A percentile compares a stretch with the other conserved stretches of the same genome.
These are phyloP conservation scores for Huntiella savannae DNA, from an alignment of 2,329 filamentous ascomycete genomes.

Conservation along the genomic window DNA sequence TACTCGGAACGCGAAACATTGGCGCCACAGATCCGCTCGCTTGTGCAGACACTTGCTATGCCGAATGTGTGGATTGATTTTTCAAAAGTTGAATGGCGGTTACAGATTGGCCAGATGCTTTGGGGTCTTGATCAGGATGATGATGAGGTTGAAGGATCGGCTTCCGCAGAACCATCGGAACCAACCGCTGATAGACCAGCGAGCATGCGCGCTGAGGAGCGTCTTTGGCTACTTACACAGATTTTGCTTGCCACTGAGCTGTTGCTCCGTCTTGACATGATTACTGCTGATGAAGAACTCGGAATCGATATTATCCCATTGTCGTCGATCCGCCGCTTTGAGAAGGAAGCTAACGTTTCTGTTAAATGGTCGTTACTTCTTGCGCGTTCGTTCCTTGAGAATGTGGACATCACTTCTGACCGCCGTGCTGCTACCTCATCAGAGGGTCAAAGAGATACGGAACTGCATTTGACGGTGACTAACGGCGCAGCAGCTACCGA, in stretches of 20 bases:
- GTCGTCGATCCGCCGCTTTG: conserved; percentile 40
- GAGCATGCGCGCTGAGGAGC: conserved; percentile 36
- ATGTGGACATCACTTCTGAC: conserved; percentile 37
- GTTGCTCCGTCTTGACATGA: conserved; percentile 42
- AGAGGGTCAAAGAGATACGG: conserved; percentile 6
- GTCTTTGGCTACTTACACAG: conserved; percentile 48
- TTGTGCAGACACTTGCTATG: conserved; percentile 45
- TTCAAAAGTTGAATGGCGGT: conserved; percentile 55
- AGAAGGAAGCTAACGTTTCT: conserved; percentile 39
- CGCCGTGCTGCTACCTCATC: conserved; percentile 10
- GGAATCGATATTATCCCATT: conserved; percentile 31
- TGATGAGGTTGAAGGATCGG: conserved; percentile 32
- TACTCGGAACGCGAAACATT: conserved; percentile 41
- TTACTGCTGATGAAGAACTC: conserved; percentile 40
- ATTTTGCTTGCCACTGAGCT: conserved; percentile 46
- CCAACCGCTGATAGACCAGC: conserved; percentile 18
- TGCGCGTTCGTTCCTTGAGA: conserved; percentile 48
- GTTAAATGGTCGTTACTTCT: conserved; percentile 49
- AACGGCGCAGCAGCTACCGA: conserved; percentile 14
- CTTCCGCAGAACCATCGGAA: conserved; percentile 25
- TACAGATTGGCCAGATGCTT: conserved; percentile 51
- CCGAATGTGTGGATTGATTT: conserved; percentile 59
- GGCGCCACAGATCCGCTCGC: conserved; percentile 48
- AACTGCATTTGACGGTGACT: conserved; percentile 12
- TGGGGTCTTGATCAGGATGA: conserved; percentile 40